Evolutionary conservation across 306 rosid genomes (phyloP).

Genomic region (Lathyrus aphaca): DNA sequence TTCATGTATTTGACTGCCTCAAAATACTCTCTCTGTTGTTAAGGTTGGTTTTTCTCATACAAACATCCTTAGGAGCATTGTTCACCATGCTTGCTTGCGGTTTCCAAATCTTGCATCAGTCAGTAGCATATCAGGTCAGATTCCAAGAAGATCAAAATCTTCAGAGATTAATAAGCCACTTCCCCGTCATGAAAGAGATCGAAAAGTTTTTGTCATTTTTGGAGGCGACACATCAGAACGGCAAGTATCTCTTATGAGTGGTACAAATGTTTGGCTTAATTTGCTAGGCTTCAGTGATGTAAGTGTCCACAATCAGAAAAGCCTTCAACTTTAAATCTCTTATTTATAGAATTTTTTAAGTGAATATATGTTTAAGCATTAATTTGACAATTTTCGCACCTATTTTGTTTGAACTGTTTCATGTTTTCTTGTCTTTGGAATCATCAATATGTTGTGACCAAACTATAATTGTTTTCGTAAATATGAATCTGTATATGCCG

Average conservation of each 20-base stretch:
- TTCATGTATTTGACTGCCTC: constrained; percentile 20
- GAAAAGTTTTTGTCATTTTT: constrained; percentile 85
- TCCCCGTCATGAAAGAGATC: constrained; percentile 45
- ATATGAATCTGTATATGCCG: constrained; percentile 9
- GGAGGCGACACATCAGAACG: constrained; percentile 98
- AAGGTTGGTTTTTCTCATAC: constrained; percentile 99
- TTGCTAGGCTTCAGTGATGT: constrained; percentile 89
- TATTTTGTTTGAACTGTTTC: constrained; percentile 20
- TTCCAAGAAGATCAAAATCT: constrained; percentile 52
- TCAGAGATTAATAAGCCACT: constrained; percentile 45
- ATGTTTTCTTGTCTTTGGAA: constrained; percentile 27
- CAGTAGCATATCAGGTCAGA: constrained; percentile 45
- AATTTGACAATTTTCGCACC: constrained; percentile 11
- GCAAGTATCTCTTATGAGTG: constrained; percentile 99
- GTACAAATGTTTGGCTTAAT: constrained; percentile 98
- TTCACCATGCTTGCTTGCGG: constrained; percentile 80
- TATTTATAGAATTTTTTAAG: neutral
- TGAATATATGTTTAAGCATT: constrained; percentile 9
- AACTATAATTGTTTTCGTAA: neutral
- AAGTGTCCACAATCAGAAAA: constrained; percentile 47
- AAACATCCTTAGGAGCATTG: constrained; percentile 79
- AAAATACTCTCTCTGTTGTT: constrained; percentile 32
- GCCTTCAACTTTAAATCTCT: constrained; percentile 19
- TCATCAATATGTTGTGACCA: constrained; percentile 18
- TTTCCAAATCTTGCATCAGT: constrained; percentile 70